phyloP scores from a whole-genome alignment of 78 protist genomes.

The Mantamonas sphyraenae region DNA sequence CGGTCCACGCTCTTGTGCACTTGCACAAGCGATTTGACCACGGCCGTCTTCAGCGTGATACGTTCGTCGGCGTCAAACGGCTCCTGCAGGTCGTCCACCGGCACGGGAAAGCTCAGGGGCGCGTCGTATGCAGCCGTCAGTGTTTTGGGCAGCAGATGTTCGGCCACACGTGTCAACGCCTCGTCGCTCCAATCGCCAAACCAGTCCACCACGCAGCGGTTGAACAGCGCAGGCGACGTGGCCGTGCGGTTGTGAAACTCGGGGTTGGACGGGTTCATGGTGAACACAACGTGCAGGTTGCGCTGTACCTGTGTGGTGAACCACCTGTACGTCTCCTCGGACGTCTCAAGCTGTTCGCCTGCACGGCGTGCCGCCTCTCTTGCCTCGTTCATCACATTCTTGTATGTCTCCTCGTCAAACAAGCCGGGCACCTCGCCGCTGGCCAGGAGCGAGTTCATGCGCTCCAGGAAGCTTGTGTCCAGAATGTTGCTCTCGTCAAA shows the following conservation, averaged over 20 bases:
- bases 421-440: conserved; percentile 95
- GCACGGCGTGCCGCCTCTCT: too few species aligned
- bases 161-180: too few species aligned
- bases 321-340: conserved; percentile 69
- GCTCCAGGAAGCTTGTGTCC: conserved; percentile 90
- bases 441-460: conserved; percentile 94
- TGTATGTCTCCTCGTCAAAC: conserved; percentile 89
- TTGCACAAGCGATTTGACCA: conserved; percentile 53
- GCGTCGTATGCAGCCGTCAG: too few species aligned
- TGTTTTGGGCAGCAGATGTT: too few species aligned
- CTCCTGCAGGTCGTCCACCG: conserved; percentile 1
- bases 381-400: conserved; percentile 60
- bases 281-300: conserved; percentile 94
- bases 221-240: conserved; percentile 91
- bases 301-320: conserved; percentile 63
- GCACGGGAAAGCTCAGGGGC: conserved; percentile 10
- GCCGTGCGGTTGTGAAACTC: conserved; percentile 82
- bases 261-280: conserved; percentile 90
- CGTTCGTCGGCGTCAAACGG: conserved; percentile 10
- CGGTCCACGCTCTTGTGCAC: conserved; percentile 65
- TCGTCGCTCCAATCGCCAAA: conserved; percentile 90
- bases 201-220: conserved; percentile 96
- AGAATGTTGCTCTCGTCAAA: conserved; percentile 91
- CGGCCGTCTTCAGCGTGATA: conserved; percentile 41
- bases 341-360: conserved; percentile 38